phyloP scores from a whole-genome alignment of 2,329 filamentous ascomycete genomes.

The Ceratocystis huliohia region DNA sequence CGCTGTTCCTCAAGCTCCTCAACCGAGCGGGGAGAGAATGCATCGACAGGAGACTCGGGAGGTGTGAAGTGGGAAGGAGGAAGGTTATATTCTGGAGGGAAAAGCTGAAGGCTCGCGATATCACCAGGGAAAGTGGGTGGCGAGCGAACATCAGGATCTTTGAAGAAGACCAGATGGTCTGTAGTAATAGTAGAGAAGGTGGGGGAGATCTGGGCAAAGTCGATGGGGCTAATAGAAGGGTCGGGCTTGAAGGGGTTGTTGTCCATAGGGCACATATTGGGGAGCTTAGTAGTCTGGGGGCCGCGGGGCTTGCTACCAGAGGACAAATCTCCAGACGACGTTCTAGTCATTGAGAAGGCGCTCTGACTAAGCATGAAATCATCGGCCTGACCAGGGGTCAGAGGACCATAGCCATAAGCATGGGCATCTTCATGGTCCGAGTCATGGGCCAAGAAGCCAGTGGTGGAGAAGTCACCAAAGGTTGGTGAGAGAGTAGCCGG shows the following conservation, averaged over 20 bases:
- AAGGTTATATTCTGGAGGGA: background rate
- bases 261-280: constrained; percentile 12
- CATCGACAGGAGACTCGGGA: constrained; percentile 21
- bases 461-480: constrained; percentile 9
- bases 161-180: constrained; percentile 14
- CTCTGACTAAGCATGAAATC: constrained; percentile 14
- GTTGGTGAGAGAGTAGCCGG: constrained; percentile 2
- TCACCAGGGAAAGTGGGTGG: constrained; percentile 14
- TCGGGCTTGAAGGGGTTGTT: background rate
- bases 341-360: constrained; percentile 16
- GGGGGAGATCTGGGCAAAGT: constrained; percentile 7
- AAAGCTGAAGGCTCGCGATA: constrained; percentile 18
- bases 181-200: constrained; percentile 5
- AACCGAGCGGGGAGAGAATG: constrained; percentile 13
- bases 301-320: constrained; percentile 6
- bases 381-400: constrained; percentile 7
- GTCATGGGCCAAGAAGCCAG: constrained; percentile 5
- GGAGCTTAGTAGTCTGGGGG: constrained; percentile 3
- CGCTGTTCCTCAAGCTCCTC: constrained; percentile 17
- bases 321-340: constrained; percentile 19
- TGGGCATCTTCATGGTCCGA: constrained; percentile 8
- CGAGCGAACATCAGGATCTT: background rate
- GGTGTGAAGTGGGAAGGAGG: constrained; percentile 21
- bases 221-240: constrained; percentile 15
- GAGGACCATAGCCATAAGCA: constrained; percentile 11